These are phyloP conservation scores for button mushroom (Agaricus bisporus) DNA, from an alignment of 768 basidiomycete species.

Conservation along the genomic window DNA sequence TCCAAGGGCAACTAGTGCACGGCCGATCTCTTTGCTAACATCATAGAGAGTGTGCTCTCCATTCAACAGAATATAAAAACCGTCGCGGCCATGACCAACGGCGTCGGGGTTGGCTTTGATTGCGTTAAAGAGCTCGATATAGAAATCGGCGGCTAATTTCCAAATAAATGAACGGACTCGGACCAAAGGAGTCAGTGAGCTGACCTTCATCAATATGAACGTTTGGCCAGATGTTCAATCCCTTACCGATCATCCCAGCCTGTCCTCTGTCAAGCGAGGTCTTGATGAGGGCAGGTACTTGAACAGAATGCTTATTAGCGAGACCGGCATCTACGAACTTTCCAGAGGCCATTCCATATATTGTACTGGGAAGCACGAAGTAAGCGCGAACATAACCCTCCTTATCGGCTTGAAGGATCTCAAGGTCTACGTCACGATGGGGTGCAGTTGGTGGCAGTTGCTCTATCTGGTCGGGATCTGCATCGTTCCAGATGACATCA, in stretches of 20 bases:
- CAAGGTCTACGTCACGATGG: slow-evolving; percentile 46
- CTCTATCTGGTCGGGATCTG: slow-evolving; percentile 38
- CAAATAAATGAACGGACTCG: neutral
- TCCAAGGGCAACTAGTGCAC: slow-evolving; percentile 31
- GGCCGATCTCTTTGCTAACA: slow-evolving; percentile 30
- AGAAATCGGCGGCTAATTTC: slow-evolving; percentile 37
- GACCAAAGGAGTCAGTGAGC: neutral
- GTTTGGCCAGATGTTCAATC: slow-evolving; percentile 48
- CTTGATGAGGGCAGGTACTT: slow-evolving; percentile 40
- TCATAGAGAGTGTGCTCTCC: slow-evolving; percentile 36
- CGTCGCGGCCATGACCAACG: slow-evolving; percentile 35
- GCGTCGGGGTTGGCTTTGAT: slow-evolving; percentile 19
- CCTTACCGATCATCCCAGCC: slow-evolving; percentile 45
- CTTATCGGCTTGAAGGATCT: slow-evolving; percentile 39
- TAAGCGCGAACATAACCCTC: slow-evolving; percentile 47
- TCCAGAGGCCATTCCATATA: slow-evolving; percentile 43
- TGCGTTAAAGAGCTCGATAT: slow-evolving; percentile 34
- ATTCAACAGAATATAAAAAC: slow-evolving; percentile 45
- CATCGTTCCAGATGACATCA: slow-evolving; percentile 40
- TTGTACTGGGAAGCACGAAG: slow-evolving; percentile 47
- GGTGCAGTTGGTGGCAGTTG: slow-evolving; percentile 35
- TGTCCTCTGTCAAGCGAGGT: slow-evolving; percentile 35
- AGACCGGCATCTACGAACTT: slow-evolving; percentile 45
- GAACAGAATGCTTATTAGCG: slow-evolving; percentile 42
- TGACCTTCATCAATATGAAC: slow-evolving; percentile 50